Evolutionary conservation across 2,329 filamentous ascomycete species (phyloP), one percentile per base, ranked within the genome.

Genomic region (Pleurostoma richardsiae): DNA sequence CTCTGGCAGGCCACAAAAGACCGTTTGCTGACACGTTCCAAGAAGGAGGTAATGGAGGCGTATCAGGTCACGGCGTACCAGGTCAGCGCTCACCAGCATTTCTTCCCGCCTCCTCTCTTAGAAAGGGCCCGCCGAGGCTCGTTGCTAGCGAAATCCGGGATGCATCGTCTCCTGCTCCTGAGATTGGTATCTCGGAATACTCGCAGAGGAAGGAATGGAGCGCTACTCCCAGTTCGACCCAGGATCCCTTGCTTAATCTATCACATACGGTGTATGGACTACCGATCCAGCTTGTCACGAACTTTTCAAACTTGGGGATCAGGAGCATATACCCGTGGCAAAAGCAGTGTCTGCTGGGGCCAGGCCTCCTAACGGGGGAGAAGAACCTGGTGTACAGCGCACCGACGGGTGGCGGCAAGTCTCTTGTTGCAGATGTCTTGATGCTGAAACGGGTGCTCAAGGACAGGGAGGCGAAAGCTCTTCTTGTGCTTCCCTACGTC

Each of bases 311-410:
- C 0, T 69, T 87, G 38, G 86, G 86, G n/a, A 85, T 91, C 47
- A 77, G 72, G 39, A 78, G 76, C 53, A 90, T 90, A 49, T 90
- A 90, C 56, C 83, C 85, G 3, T 91, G 87, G 87, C 87, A 90
- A 63, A 85, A 85, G 43, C 81, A 83, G 48, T 91, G 87, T 57
- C 71, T 91, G 6, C 70, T 85, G 45, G 81, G 82, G 0, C 80
- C 79, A 4, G 84, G 85, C 0, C 71, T 90, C 19, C 69, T 91
- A 10, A 63, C 69, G 5, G 86, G 86, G 11, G 71, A 79, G 43
- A 80, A 74, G 52, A 90, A 88, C 55, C 70, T 91, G 7, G 83
- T 90, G n/a, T 91, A 90, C 59, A 87, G 83, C 40, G 87, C 87
- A 6, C 87, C 87, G 0, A 90, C 87, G 0, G 86, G 86, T 4